Percentiles rank a stretch among this genome's conserved stretches.
phyloP scores from a whole-genome alignment of 2,329 filamentous ascomycete species.

The Orbilia ellipsospora region DNA sequence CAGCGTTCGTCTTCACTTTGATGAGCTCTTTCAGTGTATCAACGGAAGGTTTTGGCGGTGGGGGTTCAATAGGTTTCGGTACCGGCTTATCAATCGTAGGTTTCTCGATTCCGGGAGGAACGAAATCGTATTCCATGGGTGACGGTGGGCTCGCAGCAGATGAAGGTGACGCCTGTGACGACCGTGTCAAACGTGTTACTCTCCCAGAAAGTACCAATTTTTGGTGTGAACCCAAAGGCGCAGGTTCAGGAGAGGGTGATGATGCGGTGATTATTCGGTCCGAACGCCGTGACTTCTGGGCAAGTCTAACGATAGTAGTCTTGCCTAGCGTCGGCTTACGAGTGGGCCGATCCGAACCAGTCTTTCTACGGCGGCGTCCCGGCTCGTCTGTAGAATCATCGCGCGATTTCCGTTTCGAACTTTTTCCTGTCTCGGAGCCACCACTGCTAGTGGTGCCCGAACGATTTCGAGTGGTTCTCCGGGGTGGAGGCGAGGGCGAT shows the following conservation, averaged over 20 bases:
- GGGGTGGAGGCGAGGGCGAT: neutral
- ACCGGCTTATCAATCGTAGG: neutral
- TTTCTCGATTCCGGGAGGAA: conserved; percentile 4
- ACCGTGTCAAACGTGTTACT: conserved; percentile 30
- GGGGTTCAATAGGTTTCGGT: conserved; percentile 18
- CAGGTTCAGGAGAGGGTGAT: conserved; percentile 18
- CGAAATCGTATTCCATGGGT: neutral
- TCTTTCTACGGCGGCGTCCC: conserved; percentile 36
- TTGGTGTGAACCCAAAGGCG: conserved; percentile 1
- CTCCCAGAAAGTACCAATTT: conserved; percentile 35
- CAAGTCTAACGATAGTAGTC: conserved; percentile 21
- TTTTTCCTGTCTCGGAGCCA: conserved; percentile 23
- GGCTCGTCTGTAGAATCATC: conserved; percentile 47
- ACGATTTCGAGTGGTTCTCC: conserved; percentile 24
- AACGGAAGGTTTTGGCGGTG: conserved; percentile 37
- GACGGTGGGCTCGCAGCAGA: conserved; percentile 17
- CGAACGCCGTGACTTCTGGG: conserved; percentile 44
- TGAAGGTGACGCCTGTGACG: conserved; percentile 34
- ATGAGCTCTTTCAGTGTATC: conserved; percentile 43
- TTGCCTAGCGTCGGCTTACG: conserved; percentile 11
- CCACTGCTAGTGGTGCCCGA: conserved; percentile 48
- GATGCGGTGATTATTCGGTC: conserved; percentile 15
- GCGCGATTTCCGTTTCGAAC: conserved; percentile 45
- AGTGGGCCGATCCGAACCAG: neutral
- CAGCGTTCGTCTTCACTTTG: conserved; percentile 27